Base-by-base conservation (phyloP, 257 asterid species). In the Orobanche coerulescens region DNA sequence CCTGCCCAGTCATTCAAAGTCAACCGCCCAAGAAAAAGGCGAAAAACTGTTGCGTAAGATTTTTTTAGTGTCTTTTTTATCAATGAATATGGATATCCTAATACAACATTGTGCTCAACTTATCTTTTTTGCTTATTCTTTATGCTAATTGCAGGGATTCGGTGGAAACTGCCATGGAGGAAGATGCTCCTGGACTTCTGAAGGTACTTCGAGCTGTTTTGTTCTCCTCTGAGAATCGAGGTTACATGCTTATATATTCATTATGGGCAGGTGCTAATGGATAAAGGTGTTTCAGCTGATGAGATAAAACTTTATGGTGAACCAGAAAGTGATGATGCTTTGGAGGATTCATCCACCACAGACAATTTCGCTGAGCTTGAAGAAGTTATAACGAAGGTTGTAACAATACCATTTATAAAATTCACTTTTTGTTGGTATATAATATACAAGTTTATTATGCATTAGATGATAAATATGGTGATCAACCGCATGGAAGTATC, bases 151-250 rank as follows among this genome's bases (percentile, higher is more conserved):
- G 58, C 84, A 92, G 97, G 70, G 95, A 79, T 72, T 92, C 95
- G 3, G 69, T 88, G 78, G 91, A 84, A 80, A 78, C 75, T 68
- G 98, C 98, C 20, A 73, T 92, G 85, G 95, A 92, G 76, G 98
- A 92, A 79, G 98, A 92, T 82, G 95, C 97, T 64, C 98, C 98
- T 65, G 95, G 95, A 68, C 96, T 92, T 62, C 68, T 92, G 80
- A 80, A 80, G 97, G 97, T 92, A 76, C 31, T 39, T 2, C 31
- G 24, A 50, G 67, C 52, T 48, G 60, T 61, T 70, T 31, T 72
- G 54, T 64, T 75, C 67, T 53, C 65, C 36, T 65, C 40, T 62
- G 48, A 46, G 61, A 26, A 31, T 23, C 61, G 11, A 55, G 46
- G 40, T 71, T 24, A 22, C 71, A 69, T 25, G 64, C 68, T 69